Base-by-base conservation (phyloP, 768 basidiomycete genomes). In the Hirschioporus abietinus region DNA sequence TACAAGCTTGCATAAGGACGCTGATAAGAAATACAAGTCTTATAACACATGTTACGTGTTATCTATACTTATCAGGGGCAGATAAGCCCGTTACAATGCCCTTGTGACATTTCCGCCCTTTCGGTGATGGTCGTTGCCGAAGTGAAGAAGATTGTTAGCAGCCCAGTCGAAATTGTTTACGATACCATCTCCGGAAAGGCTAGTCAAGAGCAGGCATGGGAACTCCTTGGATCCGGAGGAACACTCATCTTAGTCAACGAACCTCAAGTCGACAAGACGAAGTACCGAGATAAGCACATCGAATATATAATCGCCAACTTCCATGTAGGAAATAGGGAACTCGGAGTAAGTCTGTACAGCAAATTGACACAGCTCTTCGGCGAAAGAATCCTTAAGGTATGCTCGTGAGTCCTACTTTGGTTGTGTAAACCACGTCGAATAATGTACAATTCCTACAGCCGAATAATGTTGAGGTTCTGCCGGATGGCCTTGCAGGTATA, bases 401-500 rank as follows among this genome's bases (percentile, higher is more conserved):
- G 76, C 26, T 10, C 42, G 1, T 30, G 4, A 30, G 30, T n/a
- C 15, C 57, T 23, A 42, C 20, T 17, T 52, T 52, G 42, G 20
- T 30, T 1, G 26, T 62, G 58, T 60, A 15, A 34, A n/a, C 30
- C 36, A 17, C 7, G 30, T 42, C 18, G 26, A 27, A 58, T 24
- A 36, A 60, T 52, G 35, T 57, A 58, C 24, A 17, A 18, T 23
- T 64, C 30, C 63, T 10, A 35, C 61, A 85, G 84, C 81, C 82
- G 1, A 83, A 81, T 71, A 74, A 74, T 24, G 75, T 80, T 12
- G 80, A 83, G 65, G 70, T 79, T 18, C 65, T 85, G 17, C 72
- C 77, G 0, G 75, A 75, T 18, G 84, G 84, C 7, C 72, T 85
- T 25, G 74, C 71, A 34, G 83, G 79, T 12, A 79, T 85, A 58